A percentile compares a stretch with the other conserved stretches of the same genome.
phyloP scores from a whole-genome alignment of 495 filamentous ascomycete genomes.

The Pseudevernia furfuracea region DNA sequence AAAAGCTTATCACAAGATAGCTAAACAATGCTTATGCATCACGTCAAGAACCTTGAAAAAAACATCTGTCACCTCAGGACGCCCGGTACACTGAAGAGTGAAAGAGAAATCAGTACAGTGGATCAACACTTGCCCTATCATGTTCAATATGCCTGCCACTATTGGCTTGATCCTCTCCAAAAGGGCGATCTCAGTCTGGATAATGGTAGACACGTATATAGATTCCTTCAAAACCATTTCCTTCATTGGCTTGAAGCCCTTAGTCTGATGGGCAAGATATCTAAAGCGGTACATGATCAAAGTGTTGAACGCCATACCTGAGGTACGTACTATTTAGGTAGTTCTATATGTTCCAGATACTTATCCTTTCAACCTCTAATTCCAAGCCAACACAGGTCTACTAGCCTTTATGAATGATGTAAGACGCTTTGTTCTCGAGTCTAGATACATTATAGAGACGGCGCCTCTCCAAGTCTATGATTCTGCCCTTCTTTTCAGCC shows the following conservation, averaged over 20 bases:
- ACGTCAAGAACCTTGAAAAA: too few species aligned
- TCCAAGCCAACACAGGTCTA: not conserved
- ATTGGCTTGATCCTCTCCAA: conserved; percentile 31
- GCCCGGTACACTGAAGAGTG: conserved; percentile 13
- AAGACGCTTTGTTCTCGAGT: conserved; percentile 11
- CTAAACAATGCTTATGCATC: too few species aligned
- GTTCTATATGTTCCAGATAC: not conserved
- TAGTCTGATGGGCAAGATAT: conserved; percentile 21
- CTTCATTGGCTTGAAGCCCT: conserved; percentile 27
- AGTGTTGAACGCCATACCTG: conserved; percentile 3
- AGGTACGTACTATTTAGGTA: not conserved
- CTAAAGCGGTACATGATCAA: conserved; percentile 15
- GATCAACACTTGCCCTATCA: conserved; percentile 24
- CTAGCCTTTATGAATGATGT: conserved; percentile 5
- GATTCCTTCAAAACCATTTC: conserved; percentile 23
- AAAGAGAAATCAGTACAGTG: conserved; percentile 22
- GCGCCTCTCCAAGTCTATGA: conserved; percentile 14
- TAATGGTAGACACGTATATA: conserved; percentile 22
- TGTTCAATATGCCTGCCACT: conserved; percentile 30
- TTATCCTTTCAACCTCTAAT: conserved; percentile 8
- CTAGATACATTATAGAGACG: conserved; percentile 7
- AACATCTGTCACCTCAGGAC: too few species aligned
- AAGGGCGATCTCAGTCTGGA: conserved; percentile 11
- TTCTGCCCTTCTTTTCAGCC: conserved; percentile 11
- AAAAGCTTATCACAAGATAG: too few species aligned